Evolutionary conservation across 2,329 filamentous ascomycete species (phyloP).

Genomic region (Akanthomyces uredinophilus): DNA sequence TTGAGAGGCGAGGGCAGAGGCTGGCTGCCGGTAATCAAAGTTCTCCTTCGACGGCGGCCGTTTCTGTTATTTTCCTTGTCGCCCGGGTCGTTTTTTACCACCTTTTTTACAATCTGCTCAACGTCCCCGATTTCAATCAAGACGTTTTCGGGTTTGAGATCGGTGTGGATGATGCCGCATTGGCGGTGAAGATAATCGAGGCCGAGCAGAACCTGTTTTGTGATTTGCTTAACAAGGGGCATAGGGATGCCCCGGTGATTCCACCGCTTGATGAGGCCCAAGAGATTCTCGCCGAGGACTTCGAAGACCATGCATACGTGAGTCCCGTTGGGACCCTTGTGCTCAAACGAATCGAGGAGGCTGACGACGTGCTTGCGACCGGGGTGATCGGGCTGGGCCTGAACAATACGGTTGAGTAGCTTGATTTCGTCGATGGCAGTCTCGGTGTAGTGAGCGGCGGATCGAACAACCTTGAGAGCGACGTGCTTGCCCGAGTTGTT

Average conservation of each 20-base stretch:
- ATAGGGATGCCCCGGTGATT: conserved; percentile 97
- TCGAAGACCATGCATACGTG: conserved; percentile 99
- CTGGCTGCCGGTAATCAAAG: conserved; percentile 94
- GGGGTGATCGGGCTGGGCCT: conserved; percentile 90
- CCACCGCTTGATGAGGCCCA: conserved; percentile 96
- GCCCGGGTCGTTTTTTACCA: conserved; percentile 72
- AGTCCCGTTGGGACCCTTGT: conserved; percentile 91
- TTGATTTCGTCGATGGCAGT: conserved; percentile 99
- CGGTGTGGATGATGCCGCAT: conserved; percentile 98
- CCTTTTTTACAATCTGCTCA: conserved; percentile 95
- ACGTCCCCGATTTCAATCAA: conserved; percentile 98
- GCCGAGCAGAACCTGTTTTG: conserved; percentile 92
- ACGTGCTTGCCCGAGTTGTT: conserved; percentile 89
- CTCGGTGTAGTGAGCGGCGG: conserved; percentile 96
- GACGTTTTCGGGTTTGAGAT: conserved; percentile 96
- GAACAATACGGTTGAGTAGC: conserved; percentile 91
- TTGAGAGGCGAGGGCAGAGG: conserved; percentile 92
- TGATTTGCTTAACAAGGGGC: conserved; percentile 95
- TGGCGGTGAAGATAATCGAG: conserved; percentile 95
- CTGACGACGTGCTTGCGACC: conserved; percentile 94
- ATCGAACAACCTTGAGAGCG: conserved; percentile 94
- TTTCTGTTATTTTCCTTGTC: conserved; percentile 90
- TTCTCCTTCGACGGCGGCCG: conserved; percentile 81
- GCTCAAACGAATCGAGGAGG: conserved; percentile 92
- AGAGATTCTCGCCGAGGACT: conserved; percentile 88